phyloP scores from a whole-genome alignment of 1,139 yeast genomes.

The Nadsonia commutata region DNA sequence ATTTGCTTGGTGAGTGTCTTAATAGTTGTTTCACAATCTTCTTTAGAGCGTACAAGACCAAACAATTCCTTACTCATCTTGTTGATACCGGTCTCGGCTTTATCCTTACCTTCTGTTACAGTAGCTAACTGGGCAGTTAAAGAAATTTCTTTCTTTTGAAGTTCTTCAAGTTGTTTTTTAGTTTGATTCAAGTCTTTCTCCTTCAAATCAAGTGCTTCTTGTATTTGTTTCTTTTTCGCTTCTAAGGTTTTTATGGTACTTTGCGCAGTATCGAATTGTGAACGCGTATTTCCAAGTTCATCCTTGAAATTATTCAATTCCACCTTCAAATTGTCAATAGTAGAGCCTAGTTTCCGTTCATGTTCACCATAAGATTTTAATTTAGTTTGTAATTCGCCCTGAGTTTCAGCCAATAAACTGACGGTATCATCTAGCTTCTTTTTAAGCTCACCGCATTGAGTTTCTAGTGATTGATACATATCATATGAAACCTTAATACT shows the following conservation, averaged over 20 bases:
- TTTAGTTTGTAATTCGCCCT: constrained; percentile 3
- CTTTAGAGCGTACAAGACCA: constrained; percentile 46
- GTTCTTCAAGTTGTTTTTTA: constrained; percentile 14
- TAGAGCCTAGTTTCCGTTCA: constrained; percentile 3
- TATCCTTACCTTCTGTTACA: constrained; percentile 37
- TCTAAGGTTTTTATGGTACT: constrained; percentile 1
- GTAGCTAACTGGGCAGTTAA: constrained; percentile 27
- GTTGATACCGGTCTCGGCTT: constrained; percentile 77
- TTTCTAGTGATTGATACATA: constrained; percentile 42
- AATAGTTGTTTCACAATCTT: constrained; percentile 33
- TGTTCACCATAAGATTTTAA: background rate
- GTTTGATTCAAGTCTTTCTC: constrained; percentile 11
- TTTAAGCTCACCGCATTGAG: constrained; percentile 8
- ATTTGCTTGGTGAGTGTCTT: constrained; percentile 17
- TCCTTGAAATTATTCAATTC: constrained; percentile 10
- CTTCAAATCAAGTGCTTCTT: constrained; percentile 9
- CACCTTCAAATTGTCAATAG: constrained; percentile 1
- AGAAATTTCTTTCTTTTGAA: constrained; percentile 21
- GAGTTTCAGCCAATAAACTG: constrained; percentile 4
- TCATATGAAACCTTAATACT: constrained; percentile 51
- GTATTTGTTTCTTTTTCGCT: constrained; percentile 6
- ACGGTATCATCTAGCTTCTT: constrained; percentile 6
- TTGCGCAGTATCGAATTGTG: constrained; percentile 4
- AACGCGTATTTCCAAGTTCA: constrained; percentile 8
- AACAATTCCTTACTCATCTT: constrained; percentile 80